Conservation (phyloP, 495 filamentous ascomycete species). For the Tuber brumale region DNA sequence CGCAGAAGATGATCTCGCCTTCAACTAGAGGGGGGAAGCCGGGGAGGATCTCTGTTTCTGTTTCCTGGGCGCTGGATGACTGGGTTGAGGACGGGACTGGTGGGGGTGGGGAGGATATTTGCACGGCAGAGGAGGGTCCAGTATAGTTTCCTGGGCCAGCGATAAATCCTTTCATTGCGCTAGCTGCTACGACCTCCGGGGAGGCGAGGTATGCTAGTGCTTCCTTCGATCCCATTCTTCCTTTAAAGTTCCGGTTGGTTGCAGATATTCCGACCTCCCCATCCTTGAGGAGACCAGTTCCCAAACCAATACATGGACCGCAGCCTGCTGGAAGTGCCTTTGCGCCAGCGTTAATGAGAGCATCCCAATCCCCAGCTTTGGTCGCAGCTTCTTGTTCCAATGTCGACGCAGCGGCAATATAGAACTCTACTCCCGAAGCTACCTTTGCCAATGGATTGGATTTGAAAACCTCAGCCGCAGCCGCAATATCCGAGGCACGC, state of each 20-base stretch:
- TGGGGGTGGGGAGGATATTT: constrained; percentile 17
- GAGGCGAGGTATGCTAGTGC: constrained; percentile 84
- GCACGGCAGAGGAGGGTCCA: constrained; percentile 14
- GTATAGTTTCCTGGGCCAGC: constrained; percentile 72
- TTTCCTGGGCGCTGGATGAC: constrained; percentile 25
- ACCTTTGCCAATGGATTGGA: constrained; percentile 61
- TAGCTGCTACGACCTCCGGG: constrained; percentile 88
- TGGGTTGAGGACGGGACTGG: constrained; percentile 13
- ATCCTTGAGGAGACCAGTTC: constrained; percentile 72
- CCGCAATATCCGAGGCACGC: constrained; percentile 71
- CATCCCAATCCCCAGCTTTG: constrained; percentile 80
- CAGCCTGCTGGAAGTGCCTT: constrained; percentile 69
- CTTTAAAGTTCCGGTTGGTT: constrained; percentile 89
- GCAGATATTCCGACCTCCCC: constrained; percentile 87
- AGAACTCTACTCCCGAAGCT: constrained; percentile 72
- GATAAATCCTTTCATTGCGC: constrained; percentile 70
- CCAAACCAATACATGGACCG: constrained; percentile 85
- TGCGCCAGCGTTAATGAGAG: constrained; percentile 72
- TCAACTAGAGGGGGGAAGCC: constrained; percentile 61
- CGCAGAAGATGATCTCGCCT: constrained; percentile 65
- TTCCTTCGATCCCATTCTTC: constrained; percentile 76
- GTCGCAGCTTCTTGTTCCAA: constrained; percentile 75
- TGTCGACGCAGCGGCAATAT: constrained; percentile 81
- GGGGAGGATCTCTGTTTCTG: constrained; percentile 57
- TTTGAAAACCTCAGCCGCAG: constrained; percentile 79